Evolutionary conservation across 345 rosid species (phyloP), one percentile per base, ranked within the genome.

Genomic region (Populus tremula): DNA sequence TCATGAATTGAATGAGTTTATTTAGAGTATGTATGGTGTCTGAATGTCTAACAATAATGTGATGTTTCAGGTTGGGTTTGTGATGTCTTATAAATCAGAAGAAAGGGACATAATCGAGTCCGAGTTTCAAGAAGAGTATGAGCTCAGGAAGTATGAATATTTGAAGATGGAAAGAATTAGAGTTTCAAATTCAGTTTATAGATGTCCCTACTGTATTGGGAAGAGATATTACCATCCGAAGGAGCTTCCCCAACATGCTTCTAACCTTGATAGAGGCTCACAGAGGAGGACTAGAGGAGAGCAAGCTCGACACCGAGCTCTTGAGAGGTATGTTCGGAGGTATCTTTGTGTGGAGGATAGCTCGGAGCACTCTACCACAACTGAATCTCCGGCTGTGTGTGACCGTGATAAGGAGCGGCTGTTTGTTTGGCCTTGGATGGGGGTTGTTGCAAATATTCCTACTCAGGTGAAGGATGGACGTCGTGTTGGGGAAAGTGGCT

Each of bases 401-500:
- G 79, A 78, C 11, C 5, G 23, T 67, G 35, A 23, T 18, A 31
- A 33, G n/a, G 74, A 82, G 13, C 79, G 70, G 45, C 38, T 76
- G 83, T 90, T 80, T 85, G 95, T 89, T 67, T 81, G 87, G 85
- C 96, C 97, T 39, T 89, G 91, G 86, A 82, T 79, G 81, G 98
- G 94, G 8, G 62, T 90, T 54, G 63, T 94, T 38, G 94, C 93
- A 0, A 94, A 92, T 80, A 75, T 94, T n/a, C 85, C 79, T 72
- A 89, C 88, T 4, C 76, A 73, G 14, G 0, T 75, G 18, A 39
- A 67, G 54, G 79, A 78, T 67, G 96, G 93, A 27, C 81, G 74
- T 41, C 68, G 47, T 47, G 83, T 89, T 17, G 97, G 90, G 16
- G 86, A 87, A 68, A 91, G 97, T 74, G 94, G 97, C 47, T 9